phyloP scores from a whole-genome alignment of 192 early-diverging fungal species.

The Oehlia diaphana region DNA sequence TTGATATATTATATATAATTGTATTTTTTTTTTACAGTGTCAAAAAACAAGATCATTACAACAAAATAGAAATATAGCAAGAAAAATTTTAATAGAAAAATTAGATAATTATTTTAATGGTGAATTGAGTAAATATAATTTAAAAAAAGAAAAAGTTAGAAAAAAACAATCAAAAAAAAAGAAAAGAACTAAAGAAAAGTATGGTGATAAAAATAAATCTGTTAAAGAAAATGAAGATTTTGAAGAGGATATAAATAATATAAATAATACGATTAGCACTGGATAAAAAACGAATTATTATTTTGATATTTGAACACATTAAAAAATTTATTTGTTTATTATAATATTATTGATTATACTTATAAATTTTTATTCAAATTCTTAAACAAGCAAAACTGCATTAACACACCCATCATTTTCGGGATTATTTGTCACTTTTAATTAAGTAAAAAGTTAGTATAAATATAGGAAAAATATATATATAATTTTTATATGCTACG shows the following conservation, averaged over 20 bases:
- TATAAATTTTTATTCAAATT: not conserved
- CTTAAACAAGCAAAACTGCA: constrained; percentile 87
- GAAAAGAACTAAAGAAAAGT: constrained; percentile 62
- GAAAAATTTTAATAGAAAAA: constrained; percentile 60
- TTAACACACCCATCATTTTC: constrained; percentile 98
- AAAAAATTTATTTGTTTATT: no score
- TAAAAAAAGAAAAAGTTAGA: constrained; percentile 62
- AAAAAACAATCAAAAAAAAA: constrained; percentile 55
- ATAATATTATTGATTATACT: not conserved
- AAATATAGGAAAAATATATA: not conserved
- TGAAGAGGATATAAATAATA: not conserved
- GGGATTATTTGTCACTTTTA: constrained; percentile 90
- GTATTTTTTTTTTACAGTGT: constrained; percentile 46
- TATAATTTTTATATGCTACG: not conserved
- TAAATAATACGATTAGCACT: not conserved
- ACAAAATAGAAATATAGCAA: constrained; percentile 71
- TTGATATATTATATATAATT: not conserved
- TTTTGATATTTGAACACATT: not conserved
- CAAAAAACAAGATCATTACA: constrained; percentile 73
- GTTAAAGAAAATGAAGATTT: not conserved
- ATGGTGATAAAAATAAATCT: constrained; percentile 31
- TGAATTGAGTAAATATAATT: constrained; percentile 54
- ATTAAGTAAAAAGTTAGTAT: constrained; percentile 12
- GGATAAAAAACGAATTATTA: no score
- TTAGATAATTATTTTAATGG: constrained; percentile 74